Percentiles rank a stretch among this genome's conserved stretches.
Conservation (phyloP, 257 asterid genomes). For the Sherardia arvensis region DNA sequence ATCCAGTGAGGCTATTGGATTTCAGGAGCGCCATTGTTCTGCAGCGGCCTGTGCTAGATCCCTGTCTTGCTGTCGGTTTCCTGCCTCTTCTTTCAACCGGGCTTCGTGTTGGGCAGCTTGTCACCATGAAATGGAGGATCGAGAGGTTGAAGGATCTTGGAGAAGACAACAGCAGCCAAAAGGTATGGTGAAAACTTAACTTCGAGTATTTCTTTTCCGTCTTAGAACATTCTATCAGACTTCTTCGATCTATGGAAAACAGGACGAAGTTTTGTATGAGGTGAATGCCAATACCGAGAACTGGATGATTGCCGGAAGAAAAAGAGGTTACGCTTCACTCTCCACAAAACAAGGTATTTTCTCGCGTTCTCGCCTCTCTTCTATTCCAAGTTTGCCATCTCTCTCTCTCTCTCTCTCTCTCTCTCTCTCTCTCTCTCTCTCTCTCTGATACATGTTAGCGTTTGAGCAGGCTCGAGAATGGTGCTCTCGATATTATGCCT, state of each 20-base stretch:
- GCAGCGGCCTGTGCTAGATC: constrained; percentile 88
- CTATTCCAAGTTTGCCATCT: neutral
- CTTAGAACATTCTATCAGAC: neutral
- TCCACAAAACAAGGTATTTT: constrained; percentile 67
- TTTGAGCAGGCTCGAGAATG: constrained; percentile 64
- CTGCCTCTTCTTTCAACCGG: constrained; percentile 84
- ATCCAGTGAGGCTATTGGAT: constrained; percentile 39
- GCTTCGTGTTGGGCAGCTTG: constrained; percentile 92
- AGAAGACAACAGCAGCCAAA: constrained; percentile 44
- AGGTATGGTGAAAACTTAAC: constrained; percentile 6
- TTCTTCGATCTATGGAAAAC: constrained; percentile 5
- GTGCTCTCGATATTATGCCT: constrained; percentile 68
- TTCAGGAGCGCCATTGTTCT: constrained; percentile 68
- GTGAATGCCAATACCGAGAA: constrained; percentile 68
- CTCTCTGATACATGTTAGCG: no score
- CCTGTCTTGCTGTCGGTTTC: constrained; percentile 95
- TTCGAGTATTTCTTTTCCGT: constrained; percentile 4
- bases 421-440: no score
- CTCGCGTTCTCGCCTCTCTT: neutral
- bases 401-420: no score
- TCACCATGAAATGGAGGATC: constrained; percentile 91
- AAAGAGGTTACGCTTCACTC: constrained; percentile 71
- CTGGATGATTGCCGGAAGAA: constrained; percentile 99
- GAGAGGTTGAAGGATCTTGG: constrained; percentile 69
- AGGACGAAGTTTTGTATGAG: constrained; percentile 86